These are phyloP conservation scores for Cutaneotrichosporon arboriforme DNA, from an alignment of 1,284 basidiomycete genomes.

Conservation along the genomic window DNA sequence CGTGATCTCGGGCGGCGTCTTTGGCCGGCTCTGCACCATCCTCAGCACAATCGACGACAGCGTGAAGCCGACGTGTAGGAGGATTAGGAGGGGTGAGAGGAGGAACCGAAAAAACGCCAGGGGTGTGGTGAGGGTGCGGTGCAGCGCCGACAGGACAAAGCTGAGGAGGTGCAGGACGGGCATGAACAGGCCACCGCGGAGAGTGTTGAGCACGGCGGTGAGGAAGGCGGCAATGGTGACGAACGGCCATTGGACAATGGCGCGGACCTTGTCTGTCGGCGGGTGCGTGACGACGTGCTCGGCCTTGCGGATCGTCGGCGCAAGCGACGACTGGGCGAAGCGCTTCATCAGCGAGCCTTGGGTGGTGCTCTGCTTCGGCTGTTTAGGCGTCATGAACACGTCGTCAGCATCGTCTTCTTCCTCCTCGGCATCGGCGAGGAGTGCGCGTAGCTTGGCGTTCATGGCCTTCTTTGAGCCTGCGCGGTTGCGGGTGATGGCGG, in stretches of 20 bases:
- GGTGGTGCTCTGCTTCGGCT: background rate
- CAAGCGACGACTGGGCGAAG: background rate
- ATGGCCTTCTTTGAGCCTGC: background rate
- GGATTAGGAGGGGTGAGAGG: constrained; percentile 27
- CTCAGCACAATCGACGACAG: constrained; percentile 31
- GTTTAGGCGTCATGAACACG: background rate
- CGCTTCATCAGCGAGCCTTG: background rate
- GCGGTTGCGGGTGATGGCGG: constrained; percentile 7
- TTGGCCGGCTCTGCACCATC: constrained; percentile 21
- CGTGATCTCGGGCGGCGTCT: constrained; percentile 5
- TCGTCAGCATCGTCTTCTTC: background rate
- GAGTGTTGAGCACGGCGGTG: background rate
- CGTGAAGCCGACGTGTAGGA: constrained; percentile 34
- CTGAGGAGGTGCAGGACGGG: background rate
- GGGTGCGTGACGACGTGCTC: too few relatives aligned
- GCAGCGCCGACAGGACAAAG: background rate
- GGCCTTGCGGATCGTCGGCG: background rate
- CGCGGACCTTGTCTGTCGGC: too few relatives aligned
- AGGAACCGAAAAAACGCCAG: constrained; percentile 2
- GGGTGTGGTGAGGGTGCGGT: background rate
- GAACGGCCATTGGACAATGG: background rate
- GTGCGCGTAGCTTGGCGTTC: constrained; percentile 1
- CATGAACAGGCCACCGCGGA: background rate
- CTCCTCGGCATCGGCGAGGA: background rate
- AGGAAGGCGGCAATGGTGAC: background rate